A percentile compares a stretch with the other conserved stretches of the same genome.
Conservation (phyloP, 805 yeast species). For the Ogataea angusta region DNA sequence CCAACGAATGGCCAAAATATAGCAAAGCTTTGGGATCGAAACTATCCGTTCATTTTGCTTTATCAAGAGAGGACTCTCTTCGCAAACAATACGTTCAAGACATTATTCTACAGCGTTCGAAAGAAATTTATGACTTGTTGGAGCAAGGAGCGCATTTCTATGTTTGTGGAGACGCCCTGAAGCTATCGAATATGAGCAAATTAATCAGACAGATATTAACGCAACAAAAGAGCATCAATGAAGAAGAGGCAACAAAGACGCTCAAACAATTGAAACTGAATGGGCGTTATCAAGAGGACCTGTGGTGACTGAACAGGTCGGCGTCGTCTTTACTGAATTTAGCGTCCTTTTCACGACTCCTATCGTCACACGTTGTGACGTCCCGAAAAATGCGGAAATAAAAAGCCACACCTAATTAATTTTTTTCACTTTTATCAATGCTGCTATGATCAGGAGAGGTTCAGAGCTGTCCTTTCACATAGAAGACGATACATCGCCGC, state of each 20-base stretch:
- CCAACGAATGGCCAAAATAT: conserved; percentile 77
- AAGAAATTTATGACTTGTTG: conserved; percentile 46
- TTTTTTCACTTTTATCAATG: not conserved
- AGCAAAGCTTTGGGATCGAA: conserved; percentile 45
- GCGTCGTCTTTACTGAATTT: too few species aligned
- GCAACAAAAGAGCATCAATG: conserved; percentile 32
- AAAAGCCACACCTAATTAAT: conserved; percentile 7
- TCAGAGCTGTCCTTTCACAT: conserved; percentile 28
- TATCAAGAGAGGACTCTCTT: conserved; percentile 58
- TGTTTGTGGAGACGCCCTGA: conserved; percentile 92
- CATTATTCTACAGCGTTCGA: conserved; percentile 31
- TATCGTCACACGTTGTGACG: not conserved
- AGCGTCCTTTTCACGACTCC: not conserved
- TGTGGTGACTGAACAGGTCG: conserved; percentile 58
- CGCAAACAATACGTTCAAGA: conserved; percentile 13
- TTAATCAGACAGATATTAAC: conserved; percentile 61
- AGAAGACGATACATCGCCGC: conserved; percentile 22
- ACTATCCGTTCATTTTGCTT: conserved; percentile 71
- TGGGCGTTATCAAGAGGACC: conserved; percentile 92
- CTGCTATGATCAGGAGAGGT: conserved; percentile 24
- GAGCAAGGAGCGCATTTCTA: conserved; percentile 73
- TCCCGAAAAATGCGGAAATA: not conserved
- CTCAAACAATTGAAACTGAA: conserved; percentile 71
- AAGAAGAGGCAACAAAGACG: conserved; percentile 60
- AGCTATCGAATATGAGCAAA: conserved; percentile 82